A percentile compares a stretch with the other conserved stretches of the same genome.
Conservation (phyloP, 129 eudicot genomes). For the Glebionis coronaria region DNA sequence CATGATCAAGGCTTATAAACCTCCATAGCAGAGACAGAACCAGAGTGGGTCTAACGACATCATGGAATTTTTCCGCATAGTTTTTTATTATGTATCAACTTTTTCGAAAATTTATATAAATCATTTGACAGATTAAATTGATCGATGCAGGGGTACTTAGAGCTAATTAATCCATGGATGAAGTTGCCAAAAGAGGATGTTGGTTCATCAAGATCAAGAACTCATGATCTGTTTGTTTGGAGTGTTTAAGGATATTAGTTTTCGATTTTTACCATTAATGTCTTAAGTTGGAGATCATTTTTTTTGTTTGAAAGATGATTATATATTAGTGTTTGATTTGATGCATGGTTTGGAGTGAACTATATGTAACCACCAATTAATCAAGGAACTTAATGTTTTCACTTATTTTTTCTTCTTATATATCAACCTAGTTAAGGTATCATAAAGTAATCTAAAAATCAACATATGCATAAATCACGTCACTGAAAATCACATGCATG, state of each 20-base stretch:
- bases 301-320: slow-evolving; percentile 30
- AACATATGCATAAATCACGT: too few species aligned
- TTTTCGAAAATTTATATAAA: neutral
- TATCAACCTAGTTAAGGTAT: neutral
- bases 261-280: slow-evolving; percentile 27
- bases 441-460: too few species aligned
- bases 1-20: too few species aligned
- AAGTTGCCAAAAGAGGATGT: slow-evolving; percentile 9
- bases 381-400: slow-evolving; percentile 6
- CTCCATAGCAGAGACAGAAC: too few species aligned
- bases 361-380: slow-evolving; percentile 18
- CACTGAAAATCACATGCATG: too few species aligned
- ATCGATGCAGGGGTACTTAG: slow-evolving; percentile 23
- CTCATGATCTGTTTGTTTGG: slow-evolving; percentile 27
- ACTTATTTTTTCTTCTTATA: neutral
- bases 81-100: too few species aligned
- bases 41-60: too few species aligned
- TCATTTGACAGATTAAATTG: neutral
- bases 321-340: slow-evolving; percentile 13
- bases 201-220: slow-evolving; percentile 38
- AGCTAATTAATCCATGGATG: slow-evolving; percentile 22
- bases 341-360: slow-evolving; percentile 26
- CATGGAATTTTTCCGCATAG: too few species aligned
- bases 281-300: neutral
- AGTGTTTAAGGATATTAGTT: slow-evolving; percentile 23